A percentile compares a stretch with the other conserved stretches of the same genome.
These are phyloP conservation scores for Tephrocybe sp. DNA, from an alignment of 768 basidiomycete species.

Conservation along the genomic window DNA sequence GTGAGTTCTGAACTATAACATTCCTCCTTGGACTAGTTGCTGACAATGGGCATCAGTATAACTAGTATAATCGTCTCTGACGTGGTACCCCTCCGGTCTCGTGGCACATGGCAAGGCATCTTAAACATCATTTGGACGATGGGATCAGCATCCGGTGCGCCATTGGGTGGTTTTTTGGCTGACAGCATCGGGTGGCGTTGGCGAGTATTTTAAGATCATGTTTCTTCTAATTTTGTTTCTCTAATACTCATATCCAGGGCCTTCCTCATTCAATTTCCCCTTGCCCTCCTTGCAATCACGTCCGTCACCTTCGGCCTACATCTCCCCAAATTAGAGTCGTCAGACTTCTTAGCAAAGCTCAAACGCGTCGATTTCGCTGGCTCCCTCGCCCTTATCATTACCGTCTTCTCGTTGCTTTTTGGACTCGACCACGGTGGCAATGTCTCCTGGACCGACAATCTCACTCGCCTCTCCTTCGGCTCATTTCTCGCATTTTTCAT, in stretches of 20 bases:
- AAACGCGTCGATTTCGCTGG: slow-evolving; percentile 65
- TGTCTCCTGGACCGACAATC: slow-evolving; percentile 42
- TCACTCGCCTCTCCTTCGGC: slow-evolving; percentile 36
- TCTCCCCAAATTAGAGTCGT: slow-evolving; percentile 42
- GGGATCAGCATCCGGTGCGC: slow-evolving; percentile 61
- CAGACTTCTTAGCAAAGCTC: slow-evolving; percentile 50
- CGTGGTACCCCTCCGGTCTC: slow-evolving; percentile 56
- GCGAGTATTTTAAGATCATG: slow-evolving; percentile 29
- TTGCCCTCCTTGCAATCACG: slow-evolving; percentile 51
- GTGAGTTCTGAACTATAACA: slow-evolving; percentile 33
- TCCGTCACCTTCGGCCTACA: slow-evolving; percentile 56
- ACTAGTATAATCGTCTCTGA: slow-evolving; percentile 69
- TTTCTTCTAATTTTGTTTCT: background rate
- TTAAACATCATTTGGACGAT: slow-evolving; percentile 59
- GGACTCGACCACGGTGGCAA: slow-evolving; percentile 57
- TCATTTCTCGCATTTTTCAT: slow-evolving; percentile 32
- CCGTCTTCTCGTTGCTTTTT: slow-evolving; percentile 57
- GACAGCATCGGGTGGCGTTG: slow-evolving; percentile 72
- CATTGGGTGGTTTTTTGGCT: slow-evolving; percentile 60
- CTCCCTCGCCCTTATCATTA: slow-evolving; percentile 52
- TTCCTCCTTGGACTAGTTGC: background rate
- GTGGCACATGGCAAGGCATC: slow-evolving; percentile 74
- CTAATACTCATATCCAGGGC: slow-evolving; percentile 33
- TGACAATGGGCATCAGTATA: slow-evolving; percentile 34
- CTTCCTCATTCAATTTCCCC: slow-evolving; percentile 61